Evolutionary conservation across 768 basidiomycete genomes (phyloP).

Genomic region (Pleurotus tuber-regium): DNA sequence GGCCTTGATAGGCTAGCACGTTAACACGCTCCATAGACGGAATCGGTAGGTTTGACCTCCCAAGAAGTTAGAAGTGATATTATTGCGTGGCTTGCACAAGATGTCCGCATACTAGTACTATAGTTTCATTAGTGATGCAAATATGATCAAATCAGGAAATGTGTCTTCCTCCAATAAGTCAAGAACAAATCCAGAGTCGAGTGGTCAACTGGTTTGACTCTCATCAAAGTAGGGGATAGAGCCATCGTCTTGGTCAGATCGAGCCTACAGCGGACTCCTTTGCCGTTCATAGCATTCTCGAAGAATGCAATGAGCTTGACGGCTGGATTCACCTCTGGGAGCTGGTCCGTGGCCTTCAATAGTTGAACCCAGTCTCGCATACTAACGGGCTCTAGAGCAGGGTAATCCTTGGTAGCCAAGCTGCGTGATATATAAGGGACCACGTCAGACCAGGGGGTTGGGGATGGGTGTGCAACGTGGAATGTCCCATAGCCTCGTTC

Average conservation of each 20-base stretch:
- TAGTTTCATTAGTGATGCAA: background rate
- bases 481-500: background rate
- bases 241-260: conserved; percentile 21
- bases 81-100: no score
- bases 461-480: background rate
- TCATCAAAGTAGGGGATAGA: background rate
- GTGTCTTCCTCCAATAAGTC: background rate
- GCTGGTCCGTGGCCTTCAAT: background rate
- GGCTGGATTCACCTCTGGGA: background rate
- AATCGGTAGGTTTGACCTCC: no score
- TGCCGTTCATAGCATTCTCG: conserved; percentile 6
- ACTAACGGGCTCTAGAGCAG: background rate
- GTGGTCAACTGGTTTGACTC: background rate
- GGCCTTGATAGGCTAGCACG: background rate
- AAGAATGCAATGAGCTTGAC: conserved; percentile 7
- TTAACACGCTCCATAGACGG: background rate
- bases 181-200: background rate
- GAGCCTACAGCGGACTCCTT: conserved; percentile 19
- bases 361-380: conserved; percentile 1
- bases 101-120: no score
- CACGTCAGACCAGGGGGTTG: background rate
- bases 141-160: background rate
- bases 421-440: background rate
- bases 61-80: no score
- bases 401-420: background rate